Evolutionary conservation across 2,329 filamentous ascomycete species (phyloP).

Genomic region (Dichotomopilus funicola): DNA sequence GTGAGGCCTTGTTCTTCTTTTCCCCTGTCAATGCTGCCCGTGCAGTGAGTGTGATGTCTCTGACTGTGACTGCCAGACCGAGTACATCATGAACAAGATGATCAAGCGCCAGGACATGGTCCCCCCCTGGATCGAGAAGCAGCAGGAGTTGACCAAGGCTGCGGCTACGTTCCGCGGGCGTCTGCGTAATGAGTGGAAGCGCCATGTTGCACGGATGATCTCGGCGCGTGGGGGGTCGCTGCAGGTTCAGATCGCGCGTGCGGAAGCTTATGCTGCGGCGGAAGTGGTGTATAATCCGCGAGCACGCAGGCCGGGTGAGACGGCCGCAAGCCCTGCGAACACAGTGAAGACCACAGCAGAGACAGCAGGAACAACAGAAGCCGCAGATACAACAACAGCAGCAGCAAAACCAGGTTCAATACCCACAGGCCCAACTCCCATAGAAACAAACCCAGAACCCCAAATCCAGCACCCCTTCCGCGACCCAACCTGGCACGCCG

Average conservation of each 20-base stretch:
- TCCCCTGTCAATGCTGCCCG: background rate
- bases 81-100: slow-evolving; percentile 98
- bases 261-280: slow-evolving; percentile 67
- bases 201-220: slow-evolving; percentile 74
- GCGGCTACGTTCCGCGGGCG: slow-evolving; percentile 64
- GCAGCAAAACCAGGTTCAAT: background rate
- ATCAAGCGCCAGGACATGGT: slow-evolving; percentile 94
- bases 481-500: slow-evolving; percentile 66
- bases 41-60: no score
- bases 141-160: slow-evolving; percentile 75
- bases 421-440: background rate
- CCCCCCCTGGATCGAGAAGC: slow-evolving; percentile 98
- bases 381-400: background rate
- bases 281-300: slow-evolving; percentile 62
- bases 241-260: slow-evolving; percentile 63
- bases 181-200: slow-evolving; percentile 76
- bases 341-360: slow-evolving; percentile 44
- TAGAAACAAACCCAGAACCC: background rate
- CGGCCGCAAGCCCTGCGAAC: slow-evolving; percentile 38
- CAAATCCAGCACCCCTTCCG: slow-evolving; percentile 57
- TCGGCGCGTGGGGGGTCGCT: slow-evolving; percentile 69
- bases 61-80: slow-evolving; percentile 44
- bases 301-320: slow-evolving; percentile 39
- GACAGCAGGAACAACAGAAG: slow-evolving; percentile 28
- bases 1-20: slow-evolving; percentile 7